Evolutionary conservation across 2,329 filamentous ascomycete genomes (phyloP).

Genomic region (Bipolaris gigantea): DNA sequence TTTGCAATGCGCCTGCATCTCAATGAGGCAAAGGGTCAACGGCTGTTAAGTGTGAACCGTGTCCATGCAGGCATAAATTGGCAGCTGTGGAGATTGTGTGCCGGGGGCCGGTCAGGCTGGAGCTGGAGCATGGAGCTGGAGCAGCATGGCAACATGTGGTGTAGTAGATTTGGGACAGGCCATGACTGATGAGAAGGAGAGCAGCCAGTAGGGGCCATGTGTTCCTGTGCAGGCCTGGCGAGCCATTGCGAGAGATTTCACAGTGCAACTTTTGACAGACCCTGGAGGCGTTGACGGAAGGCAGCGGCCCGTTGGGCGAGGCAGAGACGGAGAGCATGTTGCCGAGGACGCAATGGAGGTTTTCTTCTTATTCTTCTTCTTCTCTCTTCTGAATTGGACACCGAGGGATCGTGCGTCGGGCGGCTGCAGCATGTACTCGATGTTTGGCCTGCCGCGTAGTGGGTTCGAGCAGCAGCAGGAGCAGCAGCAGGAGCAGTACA

Average conservation of each 20-base stretch:
- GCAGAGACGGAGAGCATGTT: not conserved
- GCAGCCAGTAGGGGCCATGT: constrained; percentile 22
- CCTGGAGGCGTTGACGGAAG: constrained; percentile 10
- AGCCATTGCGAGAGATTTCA: constrained; percentile 6
- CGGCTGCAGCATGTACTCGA: constrained; percentile 24
- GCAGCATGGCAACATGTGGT: constrained; percentile 20
- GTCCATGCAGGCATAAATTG: constrained; percentile 39
- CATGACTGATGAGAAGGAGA: constrained; percentile 30
- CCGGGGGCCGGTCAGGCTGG: constrained; percentile 8
- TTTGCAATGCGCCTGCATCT: constrained; percentile 34
- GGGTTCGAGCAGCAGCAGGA: constrained; percentile 7
- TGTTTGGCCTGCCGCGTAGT: constrained; percentile 15
- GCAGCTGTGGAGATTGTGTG: constrained; percentile 34
- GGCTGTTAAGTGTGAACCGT: constrained; percentile 40
- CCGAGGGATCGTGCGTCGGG: constrained; percentile 14
- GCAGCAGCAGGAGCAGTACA: constrained; percentile 11
- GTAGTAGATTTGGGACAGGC: constrained; percentile 15
- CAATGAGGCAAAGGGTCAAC: constrained; percentile 41
- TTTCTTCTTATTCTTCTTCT: not conserved
- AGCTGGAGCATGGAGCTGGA: constrained; percentile 28
- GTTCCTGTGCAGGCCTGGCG: constrained; percentile 22
- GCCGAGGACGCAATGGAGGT: not conserved
- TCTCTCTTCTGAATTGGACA: not conserved
- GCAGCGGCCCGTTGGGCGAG: constrained; percentile 5
- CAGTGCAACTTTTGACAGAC: constrained; percentile 5